Percentiles rank a stretch among this genome's conserved stretches.
These are phyloP conservation scores for Acanthamoeba polyphaga DNA, from an alignment of 208 protist genomes.

Conservation along the genomic window DNA sequence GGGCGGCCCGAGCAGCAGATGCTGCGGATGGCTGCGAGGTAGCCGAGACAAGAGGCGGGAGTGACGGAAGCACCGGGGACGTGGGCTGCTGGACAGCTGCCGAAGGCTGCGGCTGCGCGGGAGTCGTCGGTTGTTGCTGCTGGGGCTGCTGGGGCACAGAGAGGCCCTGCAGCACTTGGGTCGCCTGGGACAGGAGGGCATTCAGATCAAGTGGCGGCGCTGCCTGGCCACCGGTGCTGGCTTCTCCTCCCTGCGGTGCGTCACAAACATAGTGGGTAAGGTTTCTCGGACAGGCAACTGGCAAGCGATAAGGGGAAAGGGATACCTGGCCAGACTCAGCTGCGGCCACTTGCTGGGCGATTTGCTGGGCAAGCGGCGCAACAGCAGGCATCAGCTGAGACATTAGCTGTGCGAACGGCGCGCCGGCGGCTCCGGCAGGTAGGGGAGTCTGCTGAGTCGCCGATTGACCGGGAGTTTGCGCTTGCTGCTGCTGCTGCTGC, in stretches of 20 bases:
- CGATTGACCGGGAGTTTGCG: neutral
- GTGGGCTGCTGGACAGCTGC: neutral
- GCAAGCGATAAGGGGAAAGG: neutral
- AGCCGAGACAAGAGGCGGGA: slow-evolving; percentile 3
- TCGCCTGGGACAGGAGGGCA: slow-evolving; percentile 5
- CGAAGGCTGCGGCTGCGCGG: neutral
- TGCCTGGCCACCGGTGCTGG: neutral
- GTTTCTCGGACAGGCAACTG: neutral
- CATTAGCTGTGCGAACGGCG: slow-evolving; percentile 32
- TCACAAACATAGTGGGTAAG: neutral
- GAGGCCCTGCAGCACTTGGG: slow-evolving; percentile 24
- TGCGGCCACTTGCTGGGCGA: slow-evolving; percentile 28
- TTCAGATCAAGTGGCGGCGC: slow-evolving; percentile 44
- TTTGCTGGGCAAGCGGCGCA: slow-evolving; percentile 30
- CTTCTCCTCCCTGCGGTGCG: neutral
- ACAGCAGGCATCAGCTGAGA: slow-evolving; percentile 51
- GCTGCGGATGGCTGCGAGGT: neutral
- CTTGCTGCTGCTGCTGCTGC: slow-evolving; percentile 31
- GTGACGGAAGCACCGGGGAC: neutral
- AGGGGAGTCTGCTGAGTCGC: neutral
- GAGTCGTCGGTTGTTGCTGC: neutral
- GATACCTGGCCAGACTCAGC: neutral
- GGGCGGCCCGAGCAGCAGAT: neutral
- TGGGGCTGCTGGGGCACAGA: slow-evolving; percentile 31
- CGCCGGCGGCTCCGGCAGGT: neutral